Percentiles rank a stretch among this genome's conserved stretches.
Evolutionary conservation across 2,329 filamentous ascomycete genomes (phyloP).

Genomic region (Pseudogymnoascus sp.): DNA sequence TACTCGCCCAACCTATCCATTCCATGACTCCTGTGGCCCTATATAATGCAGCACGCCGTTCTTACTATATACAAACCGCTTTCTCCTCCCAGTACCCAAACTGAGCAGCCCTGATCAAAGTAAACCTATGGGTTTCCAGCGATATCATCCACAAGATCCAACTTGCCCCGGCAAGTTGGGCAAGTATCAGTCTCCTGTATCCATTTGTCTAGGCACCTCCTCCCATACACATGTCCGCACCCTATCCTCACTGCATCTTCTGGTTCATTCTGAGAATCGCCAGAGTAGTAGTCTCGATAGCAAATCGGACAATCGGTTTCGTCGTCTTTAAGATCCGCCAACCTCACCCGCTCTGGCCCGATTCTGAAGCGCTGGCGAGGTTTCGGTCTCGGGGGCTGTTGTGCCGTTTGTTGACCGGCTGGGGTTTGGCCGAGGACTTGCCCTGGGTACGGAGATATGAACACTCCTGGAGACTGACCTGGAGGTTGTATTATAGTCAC

Average conservation of each 20-base stretch:
- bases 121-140: neutral
- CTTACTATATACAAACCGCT: neutral
- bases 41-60: neutral
- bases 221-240: constrained; percentile 2
- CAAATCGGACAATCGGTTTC: constrained; percentile 6
- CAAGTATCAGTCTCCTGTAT: constrained; percentile 7
- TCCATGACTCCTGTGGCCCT: neutral
- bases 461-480: neutral
- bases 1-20: neutral
- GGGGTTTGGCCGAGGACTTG: neutral
- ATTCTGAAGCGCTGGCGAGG: neutral
- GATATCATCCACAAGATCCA: neutral
- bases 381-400: neutral
- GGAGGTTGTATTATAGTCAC: neutral
- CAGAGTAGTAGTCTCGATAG: constrained; percentile 2
- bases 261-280: neutral
- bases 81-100: neutral
- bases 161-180: neutral
- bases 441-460: neutral
- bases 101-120: neutral
- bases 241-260: constrained; percentile 1
- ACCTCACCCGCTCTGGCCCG: neutral
- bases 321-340: neutral
- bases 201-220: constrained; percentile 6
- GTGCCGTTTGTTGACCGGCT: neutral